These are phyloP conservation scores for Thyridium curvatum DNA, from an alignment of 2,329 filamentous ascomycete genomes.

Conservation along the genomic window DNA sequence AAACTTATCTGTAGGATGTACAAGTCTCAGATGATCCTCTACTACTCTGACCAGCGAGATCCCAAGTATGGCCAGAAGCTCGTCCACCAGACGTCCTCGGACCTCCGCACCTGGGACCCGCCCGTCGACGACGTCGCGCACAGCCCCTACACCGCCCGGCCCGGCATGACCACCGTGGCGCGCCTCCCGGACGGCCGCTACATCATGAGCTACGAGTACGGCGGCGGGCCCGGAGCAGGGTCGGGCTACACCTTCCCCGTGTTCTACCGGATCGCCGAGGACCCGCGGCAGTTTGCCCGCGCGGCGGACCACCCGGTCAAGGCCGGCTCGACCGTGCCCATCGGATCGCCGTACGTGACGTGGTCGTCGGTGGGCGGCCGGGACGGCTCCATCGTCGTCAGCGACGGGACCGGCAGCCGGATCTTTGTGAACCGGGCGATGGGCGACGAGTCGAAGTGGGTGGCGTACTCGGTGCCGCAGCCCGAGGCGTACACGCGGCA, in stretches of 20 bases:
- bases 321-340: conserved; percentile 21
- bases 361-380: conserved; percentile 36
- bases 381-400: conserved; percentile 38
- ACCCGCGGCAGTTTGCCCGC: conserved; percentile 29
- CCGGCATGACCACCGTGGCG: conserved; percentile 61
- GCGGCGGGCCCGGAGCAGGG: conserved; percentile 29
- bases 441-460: conserved; percentile 29
- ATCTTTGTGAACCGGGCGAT: conserved; percentile 36
- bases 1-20: conserved; percentile 33
- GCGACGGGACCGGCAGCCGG: conserved; percentile 26
- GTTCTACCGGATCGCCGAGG: conserved; percentile 34
- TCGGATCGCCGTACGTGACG: conserved; percentile 33
- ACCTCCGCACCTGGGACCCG: conserved; percentile 55
- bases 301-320: conserved; percentile 22
- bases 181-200: conserved; percentile 52
- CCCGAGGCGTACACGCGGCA: conserved; percentile 29
- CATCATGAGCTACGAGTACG: conserved; percentile 61
- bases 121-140: conserved; percentile 59
- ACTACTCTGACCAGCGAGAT: conserved; percentile 68
- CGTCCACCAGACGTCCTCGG: conserved; percentile 53
- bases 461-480: conserved; percentile 24
- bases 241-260: conserved; percentile 28
- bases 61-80: conserved; percentile 62
- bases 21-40: conserved; percentile 53
- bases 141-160: conserved; percentile 54